Percentiles rank a stretch among this genome's conserved stretches.
Conservation (phyloP, 2,329 filamentous ascomycete species). For the Falciphora oryzae region DNA sequence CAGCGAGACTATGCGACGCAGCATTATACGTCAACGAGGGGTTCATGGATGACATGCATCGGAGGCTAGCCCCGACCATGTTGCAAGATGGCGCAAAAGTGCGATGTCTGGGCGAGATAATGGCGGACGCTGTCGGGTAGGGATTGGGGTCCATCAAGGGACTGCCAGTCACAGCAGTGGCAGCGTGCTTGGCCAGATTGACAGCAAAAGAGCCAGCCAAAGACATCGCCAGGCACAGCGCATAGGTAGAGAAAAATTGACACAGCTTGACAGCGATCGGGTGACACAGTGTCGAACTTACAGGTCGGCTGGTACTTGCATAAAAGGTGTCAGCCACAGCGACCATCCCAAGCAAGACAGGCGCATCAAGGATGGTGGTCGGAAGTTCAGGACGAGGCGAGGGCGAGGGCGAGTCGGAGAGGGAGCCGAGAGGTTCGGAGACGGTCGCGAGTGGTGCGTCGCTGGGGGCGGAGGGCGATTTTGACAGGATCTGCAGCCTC, state of each 20-base stretch:
- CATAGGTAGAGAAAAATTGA: not conserved
- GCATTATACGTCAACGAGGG: conserved; percentile 30
- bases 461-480: not conserved
- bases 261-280: not conserved
- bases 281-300: conserved; percentile 17
- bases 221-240: not conserved
- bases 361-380: conserved; percentile 6
- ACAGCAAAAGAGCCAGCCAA: no score
- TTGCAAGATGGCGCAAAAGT: not conserved
- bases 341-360: conserved; percentile 8
- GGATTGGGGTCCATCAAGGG: not conserved
- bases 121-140: no score
- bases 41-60: conserved; percentile 12
- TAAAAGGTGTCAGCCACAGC: conserved; percentile 17
- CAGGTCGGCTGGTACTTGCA: conserved; percentile 23
- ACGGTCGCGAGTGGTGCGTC: not conserved
- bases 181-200: not conserved
- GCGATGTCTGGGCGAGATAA: not conserved
- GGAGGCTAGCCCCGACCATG: not conserved
- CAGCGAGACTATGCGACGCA: conserved; percentile 36
- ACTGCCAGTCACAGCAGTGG: not conserved
- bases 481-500: not conserved
- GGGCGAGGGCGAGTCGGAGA: not conserved
- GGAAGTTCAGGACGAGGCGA: not conserved
- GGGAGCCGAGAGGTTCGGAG: not conserved